Evolutionary conservation across 352 stramenopile species (phyloP).

Genomic region (Globisporangium takayamanum): DNA sequence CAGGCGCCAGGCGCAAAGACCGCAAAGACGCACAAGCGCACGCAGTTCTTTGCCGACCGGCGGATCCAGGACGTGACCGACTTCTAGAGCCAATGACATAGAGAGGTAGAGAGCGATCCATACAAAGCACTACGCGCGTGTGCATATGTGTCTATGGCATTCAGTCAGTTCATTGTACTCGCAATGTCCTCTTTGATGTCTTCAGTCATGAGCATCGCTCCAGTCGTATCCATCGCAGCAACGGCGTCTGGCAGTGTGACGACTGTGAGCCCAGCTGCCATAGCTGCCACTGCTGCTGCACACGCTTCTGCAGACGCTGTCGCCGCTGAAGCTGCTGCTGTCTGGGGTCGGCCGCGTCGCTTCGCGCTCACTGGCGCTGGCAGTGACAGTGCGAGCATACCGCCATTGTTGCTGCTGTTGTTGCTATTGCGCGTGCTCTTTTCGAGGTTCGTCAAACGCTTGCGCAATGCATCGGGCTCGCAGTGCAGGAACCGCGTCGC

Average conservation of each 20-base stretch:
- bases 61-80: constrained; percentile 62
- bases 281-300: neutral
- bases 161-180: neutral
- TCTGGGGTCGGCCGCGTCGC: no score
- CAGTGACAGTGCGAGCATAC: neutral
- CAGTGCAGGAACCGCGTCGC: neutral
- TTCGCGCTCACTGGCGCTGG: neutral
- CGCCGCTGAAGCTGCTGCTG: neutral
- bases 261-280: no score
- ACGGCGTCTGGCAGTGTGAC: neutral
- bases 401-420: neutral
- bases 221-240: no score
- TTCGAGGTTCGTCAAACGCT: neutral
- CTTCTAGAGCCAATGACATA: constrained; percentile 29
- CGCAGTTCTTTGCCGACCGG: constrained; percentile 48
- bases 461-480: neutral
- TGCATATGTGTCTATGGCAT: neutral
- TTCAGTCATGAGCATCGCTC: no score
- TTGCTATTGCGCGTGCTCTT: neutral
- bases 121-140: neutral
- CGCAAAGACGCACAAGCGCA: constrained; percentile 15
- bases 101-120: neutral
- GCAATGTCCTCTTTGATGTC: neutral
- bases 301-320: neutral
- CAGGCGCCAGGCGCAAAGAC: constrained; percentile 23